Evolutionary conservation across 2,329 filamentous ascomycete genomes (phyloP), one percentile per base, ranked within the genome.

Genomic region (Fusarium sublunatum): DNA sequence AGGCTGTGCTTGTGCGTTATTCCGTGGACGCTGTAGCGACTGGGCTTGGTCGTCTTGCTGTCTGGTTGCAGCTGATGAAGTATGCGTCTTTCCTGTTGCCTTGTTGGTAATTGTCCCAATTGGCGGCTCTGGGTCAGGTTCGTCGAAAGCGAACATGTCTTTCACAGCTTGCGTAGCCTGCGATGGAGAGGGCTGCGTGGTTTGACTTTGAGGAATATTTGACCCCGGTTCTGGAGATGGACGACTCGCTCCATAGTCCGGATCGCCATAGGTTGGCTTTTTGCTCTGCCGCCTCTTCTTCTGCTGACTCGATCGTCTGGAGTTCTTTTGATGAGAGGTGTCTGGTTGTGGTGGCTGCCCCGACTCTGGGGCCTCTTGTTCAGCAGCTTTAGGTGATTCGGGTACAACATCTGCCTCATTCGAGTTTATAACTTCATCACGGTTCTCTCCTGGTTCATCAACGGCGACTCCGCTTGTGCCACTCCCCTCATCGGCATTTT

Each of bases 171-270:
- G 41, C 2, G 6, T 9, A 10, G 32, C 19, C 22, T 31, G 24
- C 19, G 45, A 31, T 24, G 36, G 8, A 19, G 38, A 15, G 22
- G 19, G 24, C 12, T 35, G 29, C 8, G 24, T 28, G 22, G 24
- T 19, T 41, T 34, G 34, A 25, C 25, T 8, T 12, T n/a, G 38
- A 12, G 38, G 53, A 35, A 6, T 2, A 13, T 51, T 50, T 19
- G 58, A 48, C 24, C 62, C 65, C 3, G 60, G 53, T 2, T 68
- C 67, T 22, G 46, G 60, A 31, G 64, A 68, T 13, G 9, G 44
- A 6, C 9, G 36, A 15, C 56, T 61, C 15, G 36, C 26, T 12
- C 6, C 19, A 39, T 59, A 42, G 6, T 35, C n/a, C 3, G 31
- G 12, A 24, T 64, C 53, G 5, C 32, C 49, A 34, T 47, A 63